Evolutionary conservation across 2,329 filamentous ascomycete genomes (phyloP).

Genomic region (Fusarium tuaranense): DNA sequence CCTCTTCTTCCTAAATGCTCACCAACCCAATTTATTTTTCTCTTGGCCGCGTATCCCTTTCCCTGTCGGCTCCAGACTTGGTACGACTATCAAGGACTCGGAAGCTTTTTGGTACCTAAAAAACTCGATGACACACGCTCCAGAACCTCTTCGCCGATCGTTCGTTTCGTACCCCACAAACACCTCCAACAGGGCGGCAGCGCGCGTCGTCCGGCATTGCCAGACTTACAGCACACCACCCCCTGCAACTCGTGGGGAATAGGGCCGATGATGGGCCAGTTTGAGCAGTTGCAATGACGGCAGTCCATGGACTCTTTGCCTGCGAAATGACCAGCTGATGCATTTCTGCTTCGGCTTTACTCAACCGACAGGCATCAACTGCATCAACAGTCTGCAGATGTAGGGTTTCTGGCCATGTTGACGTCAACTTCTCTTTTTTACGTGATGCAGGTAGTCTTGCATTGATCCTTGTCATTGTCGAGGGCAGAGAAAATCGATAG

Average conservation of each 20-base stretch:
- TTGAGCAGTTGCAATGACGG: background rate
- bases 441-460: background rate
- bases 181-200: background rate
- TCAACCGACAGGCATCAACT: background rate
- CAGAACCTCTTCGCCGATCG: background rate
- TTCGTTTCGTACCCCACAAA: conserved; percentile 27
- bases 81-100: background rate
- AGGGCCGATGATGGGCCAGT: conserved; percentile 32
- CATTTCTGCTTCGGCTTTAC: background rate
- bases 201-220: conserved; percentile 8
- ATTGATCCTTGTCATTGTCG: background rate
- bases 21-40: background rate
- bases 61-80: background rate
- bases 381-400: background rate
- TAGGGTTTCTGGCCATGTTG: background rate
- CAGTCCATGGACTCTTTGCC: conserved; percentile 5
- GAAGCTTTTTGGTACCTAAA: background rate
- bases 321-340: conserved; percentile 9
- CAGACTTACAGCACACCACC: background rate
- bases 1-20: background rate
- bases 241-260: conserved; percentile 35
- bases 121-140: background rate
- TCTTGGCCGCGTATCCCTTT: background rate
- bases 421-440: background rate
- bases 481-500: background rate